These are phyloP conservation scores for Oryza australiensis DNA, from an alignment of 176 grass and related monocot genomes.

Conservation along the genomic window DNA sequence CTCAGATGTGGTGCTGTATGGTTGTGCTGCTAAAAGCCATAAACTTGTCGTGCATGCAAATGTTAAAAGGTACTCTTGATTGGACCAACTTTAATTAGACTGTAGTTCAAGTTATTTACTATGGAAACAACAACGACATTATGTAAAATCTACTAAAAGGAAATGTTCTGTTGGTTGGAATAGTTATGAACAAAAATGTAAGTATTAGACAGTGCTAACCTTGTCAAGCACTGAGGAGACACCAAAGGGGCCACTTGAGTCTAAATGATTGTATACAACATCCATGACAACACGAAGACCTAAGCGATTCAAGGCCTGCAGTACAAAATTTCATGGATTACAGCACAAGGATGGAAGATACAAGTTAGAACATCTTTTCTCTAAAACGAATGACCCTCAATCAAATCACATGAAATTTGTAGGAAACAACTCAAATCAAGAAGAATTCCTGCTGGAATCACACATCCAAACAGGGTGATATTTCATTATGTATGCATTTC, in stretches of 20 bases:
- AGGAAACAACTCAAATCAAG: neutral
- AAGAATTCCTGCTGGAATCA: slow-evolving; percentile 7
- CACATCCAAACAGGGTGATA: neutral
- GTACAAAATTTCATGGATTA: slow-evolving; percentile 28
- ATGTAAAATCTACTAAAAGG: slow-evolving; percentile 2
- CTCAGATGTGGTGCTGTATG: neutral
- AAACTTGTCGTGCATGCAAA: neutral
- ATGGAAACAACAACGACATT: neutral
- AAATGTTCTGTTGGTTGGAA: neutral
- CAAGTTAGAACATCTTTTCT: neutral
- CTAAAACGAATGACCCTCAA: neutral
- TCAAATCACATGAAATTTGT: slow-evolving; percentile 6
- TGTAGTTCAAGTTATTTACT: slow-evolving; percentile 8
- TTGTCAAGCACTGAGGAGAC: slow-evolving; percentile 86
- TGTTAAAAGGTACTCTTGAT: neutral
- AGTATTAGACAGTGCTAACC: slow-evolving; percentile 45
- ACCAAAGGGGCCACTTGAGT: slow-evolving; percentile 69
- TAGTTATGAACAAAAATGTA: neutral
- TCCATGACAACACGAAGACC: slow-evolving; percentile 84
- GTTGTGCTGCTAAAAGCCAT: neutral
- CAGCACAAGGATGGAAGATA: neutral
- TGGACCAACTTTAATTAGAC: slow-evolving; percentile 8
- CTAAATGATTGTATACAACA: slow-evolving; percentile 95
- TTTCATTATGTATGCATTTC: neutral
- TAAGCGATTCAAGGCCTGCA: slow-evolving; percentile 73